These are phyloP conservation scores for Aspergillus latus DNA, from an alignment of 2,329 filamentous ascomycete species.

Conservation along the genomic window DNA sequence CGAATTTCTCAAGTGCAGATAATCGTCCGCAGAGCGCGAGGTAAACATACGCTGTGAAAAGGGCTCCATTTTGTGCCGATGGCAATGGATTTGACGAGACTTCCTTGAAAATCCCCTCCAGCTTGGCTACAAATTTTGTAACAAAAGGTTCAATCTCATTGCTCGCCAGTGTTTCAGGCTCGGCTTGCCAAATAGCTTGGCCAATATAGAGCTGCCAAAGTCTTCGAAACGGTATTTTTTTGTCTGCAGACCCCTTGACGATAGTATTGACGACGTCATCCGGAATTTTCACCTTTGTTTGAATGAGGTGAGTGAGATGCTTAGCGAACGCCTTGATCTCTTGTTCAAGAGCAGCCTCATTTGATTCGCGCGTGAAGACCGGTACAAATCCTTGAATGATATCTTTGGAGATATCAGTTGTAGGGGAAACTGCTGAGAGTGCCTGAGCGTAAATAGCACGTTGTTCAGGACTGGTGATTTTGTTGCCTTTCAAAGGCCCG, in stretches of 20 bases:
- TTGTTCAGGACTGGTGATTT: constrained; percentile 81
- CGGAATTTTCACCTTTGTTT: constrained; percentile 61
- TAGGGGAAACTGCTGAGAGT: constrained; percentile 64
- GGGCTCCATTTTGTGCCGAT: constrained; percentile 77
- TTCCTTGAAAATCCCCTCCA: constrained; percentile 70
- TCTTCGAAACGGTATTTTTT: constrained; percentile 73
- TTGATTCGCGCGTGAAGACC: constrained; percentile 79
- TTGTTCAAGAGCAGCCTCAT: constrained; percentile 75
- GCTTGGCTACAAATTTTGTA: constrained; percentile 52
- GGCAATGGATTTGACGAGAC: constrained; percentile 73
- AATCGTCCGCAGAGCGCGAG: constrained; percentile 61
- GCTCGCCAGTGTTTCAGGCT: constrained; percentile 49
- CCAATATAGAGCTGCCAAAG: constrained; percentile 77
- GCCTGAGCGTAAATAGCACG: constrained; percentile 80
- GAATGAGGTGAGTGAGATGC: constrained; percentile 63
- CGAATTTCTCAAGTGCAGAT: constrained; percentile 54
- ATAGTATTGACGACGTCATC: constrained; percentile 69
- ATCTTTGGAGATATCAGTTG: constrained; percentile 62
- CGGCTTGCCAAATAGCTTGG: constrained; percentile 64
- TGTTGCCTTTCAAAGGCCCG: constrained; percentile 75
- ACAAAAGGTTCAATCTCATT: constrained; percentile 50
- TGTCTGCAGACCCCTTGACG: constrained; percentile 80
- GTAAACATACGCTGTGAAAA: constrained; percentile 75
- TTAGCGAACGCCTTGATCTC: constrained; percentile 71
- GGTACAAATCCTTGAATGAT: constrained; percentile 66